These are phyloP conservation scores for Globisporangium heterothallicum DNA, from an alignment of 352 stramenopile genomes.

Conservation along the genomic window DNA sequence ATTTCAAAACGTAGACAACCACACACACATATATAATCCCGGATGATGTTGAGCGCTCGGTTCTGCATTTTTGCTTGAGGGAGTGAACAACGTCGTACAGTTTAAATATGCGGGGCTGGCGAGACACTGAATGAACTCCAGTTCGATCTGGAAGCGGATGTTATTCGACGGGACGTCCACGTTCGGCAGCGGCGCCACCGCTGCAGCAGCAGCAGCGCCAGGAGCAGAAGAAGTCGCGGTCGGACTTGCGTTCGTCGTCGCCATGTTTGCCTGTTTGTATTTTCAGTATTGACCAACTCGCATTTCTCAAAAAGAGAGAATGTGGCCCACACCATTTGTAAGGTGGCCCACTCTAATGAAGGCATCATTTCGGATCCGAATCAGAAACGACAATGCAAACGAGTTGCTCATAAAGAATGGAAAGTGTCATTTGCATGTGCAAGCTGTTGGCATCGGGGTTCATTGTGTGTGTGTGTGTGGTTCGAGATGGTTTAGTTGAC, in stretches of 20 bases:
- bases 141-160: slow-evolving; percentile 90
- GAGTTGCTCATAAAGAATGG: too few relatives aligned
- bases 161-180: slow-evolving; percentile 82
- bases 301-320: too few relatives aligned
- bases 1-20: slow-evolving; percentile 3
- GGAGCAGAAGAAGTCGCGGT: too few relatives aligned
- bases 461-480: neutral
- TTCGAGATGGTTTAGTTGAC: neutral
- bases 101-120: slow-evolving; percentile 87
- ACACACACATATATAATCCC: neutral
- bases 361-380: too few relatives aligned
- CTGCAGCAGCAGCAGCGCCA: neutral
- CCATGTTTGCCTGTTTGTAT: neutral
- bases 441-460: neutral
- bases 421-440: too few relatives aligned
- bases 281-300: too few relatives aligned
- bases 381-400: too few relatives aligned
- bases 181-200: slow-evolving; percentile 7
- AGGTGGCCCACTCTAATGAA: too few relatives aligned
- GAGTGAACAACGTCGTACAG: slow-evolving; percentile 32
- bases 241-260: slow-evolving; percentile 3
- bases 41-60: neutral
- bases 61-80: neutral
- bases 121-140: slow-evolving; percentile 92
- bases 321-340: too few relatives aligned